These are phyloP conservation scores for Claviceps maximensis DNA, from an alignment of 2,329 filamentous ascomycete species.

Conservation along the genomic window DNA sequence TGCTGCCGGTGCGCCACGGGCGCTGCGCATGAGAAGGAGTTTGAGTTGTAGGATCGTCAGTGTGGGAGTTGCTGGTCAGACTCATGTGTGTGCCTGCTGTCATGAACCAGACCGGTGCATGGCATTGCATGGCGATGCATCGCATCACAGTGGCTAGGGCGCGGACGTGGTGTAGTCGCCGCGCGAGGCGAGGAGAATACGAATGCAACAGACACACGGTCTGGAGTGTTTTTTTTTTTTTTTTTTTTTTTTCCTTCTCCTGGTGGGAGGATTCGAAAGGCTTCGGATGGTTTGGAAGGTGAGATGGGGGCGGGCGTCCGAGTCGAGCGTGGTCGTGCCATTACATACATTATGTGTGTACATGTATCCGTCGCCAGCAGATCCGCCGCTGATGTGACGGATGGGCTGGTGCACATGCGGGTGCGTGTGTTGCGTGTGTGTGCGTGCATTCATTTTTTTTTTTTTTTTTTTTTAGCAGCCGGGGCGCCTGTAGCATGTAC, in stretches of 20 bases:
- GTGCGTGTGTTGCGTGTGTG: background rate
- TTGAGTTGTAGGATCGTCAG: background rate
- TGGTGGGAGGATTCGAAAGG: background rate
- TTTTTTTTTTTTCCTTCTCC: no score
- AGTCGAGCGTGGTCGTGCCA: background rate
- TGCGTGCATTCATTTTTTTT: background rate
- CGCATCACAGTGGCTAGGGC: background rate
- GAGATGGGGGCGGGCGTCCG: background rate
- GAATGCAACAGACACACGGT: background rate
- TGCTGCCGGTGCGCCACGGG: slow-evolving; percentile 2
- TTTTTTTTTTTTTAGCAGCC: background rate
- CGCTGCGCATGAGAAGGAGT: background rate
- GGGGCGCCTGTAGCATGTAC: background rate
- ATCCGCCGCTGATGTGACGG: background rate
- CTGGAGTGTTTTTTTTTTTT: no score
- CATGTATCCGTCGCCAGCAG: no score
- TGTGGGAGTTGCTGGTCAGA: background rate
- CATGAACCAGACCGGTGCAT: background rate
- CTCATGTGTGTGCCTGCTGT: background rate
- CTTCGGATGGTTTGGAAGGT: background rate
- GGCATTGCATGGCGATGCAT: background rate
- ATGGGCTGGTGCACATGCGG: background rate
- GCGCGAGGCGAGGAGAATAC: background rate
- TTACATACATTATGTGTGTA: background rate
- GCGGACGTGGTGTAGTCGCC: background rate